Percentiles rank a stretch among this genome's conserved stretches.
phyloP scores from a whole-genome alignment of 306 rosid genomes.

The Ziziphus jujuba region DNA sequence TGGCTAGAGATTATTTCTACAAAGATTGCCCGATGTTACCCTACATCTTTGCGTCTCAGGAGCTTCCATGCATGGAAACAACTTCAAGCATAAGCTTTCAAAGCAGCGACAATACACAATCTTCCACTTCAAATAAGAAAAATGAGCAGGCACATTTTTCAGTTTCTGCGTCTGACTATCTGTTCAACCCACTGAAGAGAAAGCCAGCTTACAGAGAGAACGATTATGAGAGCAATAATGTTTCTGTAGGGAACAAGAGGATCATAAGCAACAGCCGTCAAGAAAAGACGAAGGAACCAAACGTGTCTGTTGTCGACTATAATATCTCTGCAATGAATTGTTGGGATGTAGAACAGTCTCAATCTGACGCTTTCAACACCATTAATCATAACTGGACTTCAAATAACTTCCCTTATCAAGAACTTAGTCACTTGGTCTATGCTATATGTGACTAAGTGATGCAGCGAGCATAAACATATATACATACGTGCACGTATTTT shows the following conservation, averaged over 20 bases:
- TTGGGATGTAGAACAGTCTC: constrained; percentile 20
- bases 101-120: constrained; percentile 17
- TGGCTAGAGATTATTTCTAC: constrained; percentile 31
- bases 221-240: constrained; percentile 6
- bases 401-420: constrained; percentile 34
- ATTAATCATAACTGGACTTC: constrained; percentile 8
- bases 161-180: constrained; percentile 27
- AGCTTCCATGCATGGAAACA: constrained; percentile 27
- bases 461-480: no score
- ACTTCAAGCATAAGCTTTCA: constrained; percentile 36
- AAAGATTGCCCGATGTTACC: constrained; percentile 65
- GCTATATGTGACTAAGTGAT: not conserved
- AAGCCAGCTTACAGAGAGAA: constrained; percentile 30
- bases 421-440: constrained; percentile 38
- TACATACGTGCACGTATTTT: no score
- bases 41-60: constrained; percentile 49
- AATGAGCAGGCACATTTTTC: constrained; percentile 18
- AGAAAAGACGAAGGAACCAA: constrained; percentile 10
- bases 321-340: not conserved
- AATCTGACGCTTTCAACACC: constrained; percentile 24
- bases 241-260: constrained; percentile 25
- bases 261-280: constrained; percentile 18
- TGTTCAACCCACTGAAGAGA: constrained; percentile 43
- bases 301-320: not conserved
- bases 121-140: constrained; percentile 18